These are phyloP conservation scores for Coriolopsis trogii DNA, from an alignment of 1,284 basidiomycete species.

Conservation along the genomic window DNA sequence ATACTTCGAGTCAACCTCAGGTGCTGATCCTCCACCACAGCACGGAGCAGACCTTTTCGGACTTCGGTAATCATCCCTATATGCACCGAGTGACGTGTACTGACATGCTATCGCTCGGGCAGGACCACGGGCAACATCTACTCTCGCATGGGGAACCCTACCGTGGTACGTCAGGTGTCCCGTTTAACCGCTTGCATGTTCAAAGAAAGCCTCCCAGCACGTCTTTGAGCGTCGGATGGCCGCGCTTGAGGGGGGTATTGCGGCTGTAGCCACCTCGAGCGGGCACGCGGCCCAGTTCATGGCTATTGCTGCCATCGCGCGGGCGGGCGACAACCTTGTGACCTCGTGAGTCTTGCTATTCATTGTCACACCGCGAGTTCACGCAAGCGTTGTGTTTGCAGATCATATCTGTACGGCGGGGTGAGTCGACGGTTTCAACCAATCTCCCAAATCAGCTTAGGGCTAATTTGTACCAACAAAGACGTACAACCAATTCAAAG, in stretches of 20 bases:
- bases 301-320: constrained; percentile 68
- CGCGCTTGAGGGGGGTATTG: constrained; percentile 81
- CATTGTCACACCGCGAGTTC: neutral
- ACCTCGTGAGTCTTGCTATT: constrained; percentile 51
- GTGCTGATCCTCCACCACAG: constrained; percentile 36
- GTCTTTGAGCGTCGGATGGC: constrained; percentile 88
- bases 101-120: neutral
- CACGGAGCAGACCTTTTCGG: constrained; percentile 87
- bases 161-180: constrained; percentile 56
- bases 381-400: constrained; percentile 25
- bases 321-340: constrained; percentile 82
- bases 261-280: constrained; percentile 78
- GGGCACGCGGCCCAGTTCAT: constrained; percentile 87
- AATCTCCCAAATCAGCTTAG: neutral
- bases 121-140: constrained; percentile 77
- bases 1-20: neutral
- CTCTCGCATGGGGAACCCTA: constrained; percentile 84
- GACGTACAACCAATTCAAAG: constrained; percentile 92
- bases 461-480: constrained; percentile 22
- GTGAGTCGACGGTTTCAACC: constrained; percentile 43
- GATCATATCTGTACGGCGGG: constrained; percentile 69
- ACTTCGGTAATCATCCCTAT: constrained; percentile 47
- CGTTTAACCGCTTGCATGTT: too few relatives aligned
- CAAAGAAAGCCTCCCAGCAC: constrained; percentile 43
- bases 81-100: neutral